Percentiles rank a stretch among this genome's conserved stretches.
These are phyloP conservation scores for Geotrichum aggregatum DNA, from an alignment of 1,139 yeast species.

Conservation along the genomic window DNA sequence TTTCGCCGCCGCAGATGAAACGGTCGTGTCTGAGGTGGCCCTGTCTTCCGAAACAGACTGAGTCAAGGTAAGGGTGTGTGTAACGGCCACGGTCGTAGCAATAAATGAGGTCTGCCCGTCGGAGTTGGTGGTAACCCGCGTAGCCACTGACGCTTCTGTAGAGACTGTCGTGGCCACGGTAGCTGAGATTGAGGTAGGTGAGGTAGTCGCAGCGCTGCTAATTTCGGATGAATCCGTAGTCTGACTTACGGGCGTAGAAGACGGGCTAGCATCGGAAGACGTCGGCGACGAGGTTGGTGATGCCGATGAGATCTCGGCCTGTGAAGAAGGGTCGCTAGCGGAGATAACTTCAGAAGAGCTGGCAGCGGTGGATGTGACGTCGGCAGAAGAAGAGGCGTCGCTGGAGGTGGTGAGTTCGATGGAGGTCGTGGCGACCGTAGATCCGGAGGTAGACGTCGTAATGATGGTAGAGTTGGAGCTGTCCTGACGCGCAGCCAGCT, in stretches of 20 bases:
- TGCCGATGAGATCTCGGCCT: constrained; percentile 7
- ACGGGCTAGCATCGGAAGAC: constrained; percentile 14
- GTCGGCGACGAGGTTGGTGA: constrained; percentile 8
- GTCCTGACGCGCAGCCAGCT: constrained; percentile 7
- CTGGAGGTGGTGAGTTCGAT: not conserved
- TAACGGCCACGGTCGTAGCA: constrained; percentile 18
- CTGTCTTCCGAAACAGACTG: constrained; percentile 15
- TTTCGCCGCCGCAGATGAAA: constrained; percentile 15
- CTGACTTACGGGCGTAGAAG: constrained; percentile 1
- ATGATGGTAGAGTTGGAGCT: not conserved
- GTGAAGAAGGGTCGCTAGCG: not conserved
- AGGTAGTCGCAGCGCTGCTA: not conserved
- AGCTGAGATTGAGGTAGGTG: not conserved
- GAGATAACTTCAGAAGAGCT: constrained; percentile 11
- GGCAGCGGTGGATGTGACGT: constrained; percentile 7
- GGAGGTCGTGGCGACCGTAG: constrained; percentile 13
- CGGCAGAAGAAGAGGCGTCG: not conserved
- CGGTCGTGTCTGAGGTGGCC: not conserved
- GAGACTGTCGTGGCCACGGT: constrained; percentile 4
- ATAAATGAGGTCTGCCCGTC: constrained; percentile 14
- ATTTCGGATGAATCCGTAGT: too few species aligned
- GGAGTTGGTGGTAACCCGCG: constrained; percentile 12
- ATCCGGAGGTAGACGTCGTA: constrained; percentile 6
- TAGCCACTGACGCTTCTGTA: constrained; percentile 11
- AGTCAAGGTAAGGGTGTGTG: constrained; percentile 7